These are phyloP conservation scores for Hypoxylon sp. DNA, from an alignment of 2,329 filamentous ascomycete genomes.

Conservation along the genomic window DNA sequence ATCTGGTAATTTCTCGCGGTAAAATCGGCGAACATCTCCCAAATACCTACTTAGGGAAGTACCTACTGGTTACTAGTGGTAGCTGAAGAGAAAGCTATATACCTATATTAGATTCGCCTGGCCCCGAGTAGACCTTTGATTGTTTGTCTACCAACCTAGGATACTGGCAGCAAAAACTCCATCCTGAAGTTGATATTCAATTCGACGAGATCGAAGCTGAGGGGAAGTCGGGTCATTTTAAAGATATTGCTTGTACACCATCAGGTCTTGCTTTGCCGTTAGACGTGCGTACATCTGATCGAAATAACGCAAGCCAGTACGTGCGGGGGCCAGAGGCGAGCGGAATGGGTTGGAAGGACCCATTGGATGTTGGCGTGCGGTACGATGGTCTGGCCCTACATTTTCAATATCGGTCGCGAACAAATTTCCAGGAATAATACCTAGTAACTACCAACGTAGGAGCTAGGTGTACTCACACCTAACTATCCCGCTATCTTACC, in stretches of 20 bases:
- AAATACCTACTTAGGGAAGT: constrained; percentile 4
- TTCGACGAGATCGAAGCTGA: constrained; percentile 13
- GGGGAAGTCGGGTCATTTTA: constrained; percentile 31
- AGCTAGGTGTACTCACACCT: neutral
- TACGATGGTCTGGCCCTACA: constrained; percentile 34
- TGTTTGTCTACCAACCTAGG: constrained; percentile 25
- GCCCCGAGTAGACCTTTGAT: no score
- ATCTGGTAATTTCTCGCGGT: constrained; percentile 13
- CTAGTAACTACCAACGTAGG: neutral
- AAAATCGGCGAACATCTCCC: constrained; percentile 12
- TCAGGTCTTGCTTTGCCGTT: constrained; percentile 22
- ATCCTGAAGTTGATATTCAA: constrained; percentile 10
- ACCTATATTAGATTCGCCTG: no score
- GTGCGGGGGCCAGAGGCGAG: neutral
- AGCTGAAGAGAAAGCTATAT: constrained; percentile 4
- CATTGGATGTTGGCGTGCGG: constrained; percentile 14
- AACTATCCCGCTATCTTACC: no score
- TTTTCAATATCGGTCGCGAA: constrained; percentile 3
- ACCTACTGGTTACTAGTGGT: no score
- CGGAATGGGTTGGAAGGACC: neutral
- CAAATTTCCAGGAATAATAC: neutral
- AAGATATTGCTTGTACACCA: constrained; percentile 36
- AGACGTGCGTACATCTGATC: constrained; percentile 19
- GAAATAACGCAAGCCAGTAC: constrained; percentile 28
- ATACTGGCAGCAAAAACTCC: constrained; percentile 12